Evolutionary conservation across 345 rosid species (phyloP), one percentile per base, ranked within the genome.

Genomic region (Laguncularia racemosa): DNA sequence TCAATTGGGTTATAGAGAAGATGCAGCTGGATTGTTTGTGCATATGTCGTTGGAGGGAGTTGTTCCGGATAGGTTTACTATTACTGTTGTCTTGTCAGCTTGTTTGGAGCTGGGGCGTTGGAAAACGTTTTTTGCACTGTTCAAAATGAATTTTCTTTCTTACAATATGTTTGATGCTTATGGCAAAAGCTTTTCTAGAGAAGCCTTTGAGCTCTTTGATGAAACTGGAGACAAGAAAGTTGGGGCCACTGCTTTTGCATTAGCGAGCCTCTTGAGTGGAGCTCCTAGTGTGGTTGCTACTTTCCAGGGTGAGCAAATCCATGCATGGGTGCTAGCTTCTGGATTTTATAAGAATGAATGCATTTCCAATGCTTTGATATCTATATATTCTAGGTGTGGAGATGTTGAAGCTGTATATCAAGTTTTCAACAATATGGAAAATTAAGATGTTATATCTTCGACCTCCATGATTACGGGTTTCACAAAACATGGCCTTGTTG

Each of bases 281-380:
- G 83, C 78, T 64, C 72, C 95, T 50, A 75, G 76, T 63, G 56
- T 82, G 52, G 89, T 85, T 64, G 81, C 85, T 0, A 71, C 80
- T 60, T 63, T 82, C 57, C 82, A 82, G 72, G 91, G 89, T 1
- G 87, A 81, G 73, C 89, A 88, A 68, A 69, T 84, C 68, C 91
- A 88, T 72, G 78, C 77, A 2, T 72, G 70, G 67, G 62, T 80
- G 62, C 52, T 78, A 46, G 84, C 76, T 78, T 80, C 77, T 1
- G 88, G 84, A 50, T 67, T 74, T 44, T 65, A 71, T 2, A 58
- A 66, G 23, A 80, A 80, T 55, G 69, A 57, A 16, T 67, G 64
- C 4, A 58, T 82, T 48, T 75, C 68, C 57, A 87, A 84, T 51
- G 82, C 95, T 53, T 61, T 87, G 63, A 75, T 87, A 54, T 80